Percentiles rank a stretch among this genome's conserved stretches.
Conservation (phyloP, 768 basidiomycete species). For the Podaxis sp. region DNA sequence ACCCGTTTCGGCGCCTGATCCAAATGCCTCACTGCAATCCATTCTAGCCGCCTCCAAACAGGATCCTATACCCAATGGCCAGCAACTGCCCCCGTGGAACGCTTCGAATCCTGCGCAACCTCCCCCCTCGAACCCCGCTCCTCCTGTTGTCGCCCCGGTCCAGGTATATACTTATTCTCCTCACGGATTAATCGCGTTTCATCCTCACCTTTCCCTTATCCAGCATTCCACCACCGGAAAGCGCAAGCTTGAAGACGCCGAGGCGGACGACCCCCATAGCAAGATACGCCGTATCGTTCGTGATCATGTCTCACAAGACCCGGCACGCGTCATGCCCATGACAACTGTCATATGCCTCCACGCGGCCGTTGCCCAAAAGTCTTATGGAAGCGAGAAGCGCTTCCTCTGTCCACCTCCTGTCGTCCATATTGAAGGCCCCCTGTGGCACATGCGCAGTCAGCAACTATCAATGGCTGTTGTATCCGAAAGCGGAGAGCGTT, state of each 20-base stretch:
- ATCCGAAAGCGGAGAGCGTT: constrained; percentile 78
- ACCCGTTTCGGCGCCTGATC: constrained; percentile 34
- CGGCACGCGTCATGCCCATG: constrained; percentile 78
- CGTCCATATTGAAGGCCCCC: constrained; percentile 88
- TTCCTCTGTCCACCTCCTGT: constrained; percentile 93
- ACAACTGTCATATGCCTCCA: constrained; percentile 89
- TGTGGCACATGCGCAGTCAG: constrained; percentile 79
- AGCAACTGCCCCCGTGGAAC: constrained; percentile 41
- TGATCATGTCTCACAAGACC: constrained; percentile 78
- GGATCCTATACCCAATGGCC: constrained; percentile 36
- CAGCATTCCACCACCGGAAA: constrained; percentile 48
- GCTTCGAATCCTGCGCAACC: constrained; percentile 24
- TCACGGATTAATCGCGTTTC: neutral
- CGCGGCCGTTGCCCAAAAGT: constrained; percentile 93
- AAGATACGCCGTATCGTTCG: constrained; percentile 86
- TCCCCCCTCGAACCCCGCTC: constrained; percentile 26
- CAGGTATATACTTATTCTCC: constrained; percentile 19
- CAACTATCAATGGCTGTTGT: constrained; percentile 85
- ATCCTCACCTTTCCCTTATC: constrained; percentile 14
- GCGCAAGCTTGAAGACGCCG: constrained; percentile 71
- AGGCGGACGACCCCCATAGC: constrained; percentile 63
- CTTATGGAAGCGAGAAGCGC: constrained; percentile 93
- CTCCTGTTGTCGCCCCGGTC: constrained; percentile 20
- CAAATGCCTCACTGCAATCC: constrained; percentile 47
- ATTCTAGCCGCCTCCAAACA: constrained; percentile 52